A percentile compares a stretch with the other conserved stretches of the same genome.
Conservation (phyloP, 768 basidiomycete genomes). For the Cystofilobasidium capitatum region DNA sequence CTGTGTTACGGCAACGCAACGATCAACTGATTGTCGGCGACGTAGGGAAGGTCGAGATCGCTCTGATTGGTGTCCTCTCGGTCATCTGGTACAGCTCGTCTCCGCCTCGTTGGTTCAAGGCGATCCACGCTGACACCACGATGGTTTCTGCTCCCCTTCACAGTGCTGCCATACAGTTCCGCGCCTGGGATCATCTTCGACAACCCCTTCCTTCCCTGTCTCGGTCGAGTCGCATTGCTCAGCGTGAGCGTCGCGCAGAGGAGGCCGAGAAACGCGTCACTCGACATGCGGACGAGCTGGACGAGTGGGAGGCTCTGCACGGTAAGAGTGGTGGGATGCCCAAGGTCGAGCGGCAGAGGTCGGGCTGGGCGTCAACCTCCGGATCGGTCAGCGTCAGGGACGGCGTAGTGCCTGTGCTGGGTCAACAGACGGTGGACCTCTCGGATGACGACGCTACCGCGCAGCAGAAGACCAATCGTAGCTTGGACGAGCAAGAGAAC, state of each 20-base stretch:
- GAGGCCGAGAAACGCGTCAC: slow-evolving; percentile 62
- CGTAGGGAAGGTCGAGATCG: slow-evolving; percentile 87
- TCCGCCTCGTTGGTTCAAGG: not conserved
- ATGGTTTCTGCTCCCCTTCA: slow-evolving; percentile 39
- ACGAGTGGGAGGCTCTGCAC: slow-evolving; percentile 81
- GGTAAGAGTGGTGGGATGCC: slow-evolving; percentile 40
- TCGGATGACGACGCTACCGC: not conserved
- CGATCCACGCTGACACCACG: not conserved
- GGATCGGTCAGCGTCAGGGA: not conserved
- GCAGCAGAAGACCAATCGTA: not conserved
- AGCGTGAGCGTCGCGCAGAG: slow-evolving; percentile 65
- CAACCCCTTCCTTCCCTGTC: slow-evolving; percentile 67
- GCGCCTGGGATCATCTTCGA: slow-evolving; percentile 63
- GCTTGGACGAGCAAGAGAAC: slow-evolving; percentile 33
- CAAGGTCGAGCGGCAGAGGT: not conserved
- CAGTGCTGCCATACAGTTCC: slow-evolving; percentile 82
- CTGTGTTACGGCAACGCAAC: slow-evolving; percentile 49
- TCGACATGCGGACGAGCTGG: slow-evolving; percentile 57
- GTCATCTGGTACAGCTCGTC: slow-evolving; percentile 45
- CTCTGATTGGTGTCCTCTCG: slow-evolving; percentile 58
- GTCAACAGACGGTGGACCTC: not conserved
- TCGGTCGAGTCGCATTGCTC: slow-evolving; percentile 55
- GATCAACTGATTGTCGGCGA: slow-evolving; percentile 41
- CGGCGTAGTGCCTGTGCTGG: not conserved
- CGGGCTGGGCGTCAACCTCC: slow-evolving; percentile 7